A percentile compares a stretch with the other conserved stretches of the same genome.
Evolutionary conservation across 1,284 basidiomycete species (phyloP).

Genomic region (Erythrobasidium hasegawianum): DNA sequence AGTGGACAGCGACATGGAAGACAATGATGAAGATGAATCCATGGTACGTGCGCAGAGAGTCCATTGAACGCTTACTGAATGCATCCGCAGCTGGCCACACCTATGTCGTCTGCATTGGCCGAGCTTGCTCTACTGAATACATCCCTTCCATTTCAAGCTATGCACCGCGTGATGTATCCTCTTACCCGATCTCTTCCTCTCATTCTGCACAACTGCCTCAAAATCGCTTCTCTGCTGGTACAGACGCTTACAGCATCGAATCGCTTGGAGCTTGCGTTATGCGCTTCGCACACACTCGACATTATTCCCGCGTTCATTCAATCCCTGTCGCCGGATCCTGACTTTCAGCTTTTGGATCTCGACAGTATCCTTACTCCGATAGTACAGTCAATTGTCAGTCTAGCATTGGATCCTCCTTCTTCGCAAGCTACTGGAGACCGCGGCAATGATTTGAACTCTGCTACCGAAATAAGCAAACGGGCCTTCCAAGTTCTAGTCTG

Average conservation of each 20-base stretch:
- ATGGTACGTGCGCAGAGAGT: constrained; percentile 5
- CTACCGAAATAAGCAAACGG: constrained; percentile 37
- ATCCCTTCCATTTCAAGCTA: constrained; percentile 39
- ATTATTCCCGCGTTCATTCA: constrained; percentile 44
- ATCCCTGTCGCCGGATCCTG: constrained; percentile 28
- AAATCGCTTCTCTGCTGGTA: constrained; percentile 38
- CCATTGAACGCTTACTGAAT: not conserved
- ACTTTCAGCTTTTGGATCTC: constrained; percentile 37
- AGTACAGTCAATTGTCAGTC: constrained; percentile 27
- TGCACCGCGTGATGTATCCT: constrained; percentile 38
- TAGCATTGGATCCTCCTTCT: constrained; percentile 38
- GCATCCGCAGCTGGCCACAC: constrained; percentile 6
- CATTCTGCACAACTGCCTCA: constrained; percentile 41
- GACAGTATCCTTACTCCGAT: constrained; percentile 38
- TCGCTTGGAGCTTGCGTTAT: constrained; percentile 17
- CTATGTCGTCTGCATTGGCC: constrained; percentile 30
- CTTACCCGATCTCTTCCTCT: constrained; percentile 41
- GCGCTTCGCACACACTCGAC: constrained; percentile 20
- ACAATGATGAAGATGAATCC: constrained; percentile 14
- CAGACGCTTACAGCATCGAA: constrained; percentile 35
- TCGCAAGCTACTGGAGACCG: constrained; percentile 35
- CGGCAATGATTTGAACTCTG: constrained; percentile 37
- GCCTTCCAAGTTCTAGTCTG: constrained; percentile 44
- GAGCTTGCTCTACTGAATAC: constrained; percentile 40
- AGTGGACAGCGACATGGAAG: constrained; percentile 18